phyloP scores from a whole-genome alignment of 108 stramenopile species.

The Schizochytrium sp. region DNA sequence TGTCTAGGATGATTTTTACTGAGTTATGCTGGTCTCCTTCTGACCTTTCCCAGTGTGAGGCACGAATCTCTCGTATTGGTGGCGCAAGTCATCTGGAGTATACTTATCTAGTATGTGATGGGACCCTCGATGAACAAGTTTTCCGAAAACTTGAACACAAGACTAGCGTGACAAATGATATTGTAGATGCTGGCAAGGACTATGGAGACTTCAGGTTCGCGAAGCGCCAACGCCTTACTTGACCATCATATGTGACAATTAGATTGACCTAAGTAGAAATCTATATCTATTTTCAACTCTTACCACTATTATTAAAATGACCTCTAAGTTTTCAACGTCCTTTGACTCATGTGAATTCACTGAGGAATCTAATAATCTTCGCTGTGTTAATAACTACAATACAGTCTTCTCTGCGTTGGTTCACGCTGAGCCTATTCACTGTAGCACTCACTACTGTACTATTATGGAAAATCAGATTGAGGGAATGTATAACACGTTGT shows the following conservation, averaged over 20 bases:
- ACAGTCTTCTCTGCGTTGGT: not conserved
- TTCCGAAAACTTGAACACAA: not conserved
- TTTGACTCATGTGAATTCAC: not conserved
- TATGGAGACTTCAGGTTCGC: constrained; percentile 14
- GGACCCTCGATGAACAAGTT: not conserved
- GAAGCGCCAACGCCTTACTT: not conserved
- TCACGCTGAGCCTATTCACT: not conserved
- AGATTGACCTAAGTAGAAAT: not conserved
- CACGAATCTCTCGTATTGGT: not conserved
- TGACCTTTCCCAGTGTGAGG: not conserved
- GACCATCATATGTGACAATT: not conserved
- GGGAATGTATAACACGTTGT: not conserved
- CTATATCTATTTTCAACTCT: not conserved
- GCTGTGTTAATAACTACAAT: not conserved
- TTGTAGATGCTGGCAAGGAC: not conserved
- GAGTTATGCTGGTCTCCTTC: not conserved
- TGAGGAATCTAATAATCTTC: not conserved
- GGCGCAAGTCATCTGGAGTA: not conserved
- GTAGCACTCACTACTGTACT: not conserved
- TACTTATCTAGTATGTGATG: not conserved
- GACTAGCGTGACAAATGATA: not conserved
- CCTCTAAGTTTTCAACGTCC: not conserved
- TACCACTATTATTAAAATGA: not conserved
- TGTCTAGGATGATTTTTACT: not conserved
- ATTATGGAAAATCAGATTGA: not conserved